Base-by-base conservation (phyloP, 202 grass and related monocot species). In the Brachypodium distachyon region DNA sequence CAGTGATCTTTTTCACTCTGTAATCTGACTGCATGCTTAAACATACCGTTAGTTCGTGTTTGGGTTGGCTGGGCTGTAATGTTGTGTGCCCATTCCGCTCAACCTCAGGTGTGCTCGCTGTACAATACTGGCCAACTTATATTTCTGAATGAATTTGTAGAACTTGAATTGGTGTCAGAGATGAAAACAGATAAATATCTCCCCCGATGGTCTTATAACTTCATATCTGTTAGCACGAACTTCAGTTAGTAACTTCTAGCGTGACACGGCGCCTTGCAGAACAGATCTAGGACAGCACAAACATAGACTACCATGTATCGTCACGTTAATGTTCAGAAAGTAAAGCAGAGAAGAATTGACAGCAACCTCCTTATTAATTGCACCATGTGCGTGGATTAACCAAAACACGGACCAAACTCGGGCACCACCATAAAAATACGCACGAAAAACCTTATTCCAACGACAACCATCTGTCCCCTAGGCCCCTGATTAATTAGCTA, bases 401-500 rank as follows among this genome's bases (percentile, higher is more conserved):
- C 40, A 41, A 67, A 68, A 47, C 4, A 47, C 65, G 4, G 31
- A 79, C 27, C 37, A 50, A 72, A 49, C 68, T 71, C 47, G 31
- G 77, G 44, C 19, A 41, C 3, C 52, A 57, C 60, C 41, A 69
- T 37, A 52, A 29, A 34, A 75, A 64, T 42, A 65, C 23, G 9
- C 53, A 57, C 3, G 17, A 25, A 12, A 57, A 77, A 64, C 8
- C 81, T 84, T 88, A 84, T 88, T 88, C 58, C 39, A 31, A 50
- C 5, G 40, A 84, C 81, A 61, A 80, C 63, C 47, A 58, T 10
- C 27, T 8, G 13, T 84, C 47, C 46, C 63, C 70, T 80, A 84
- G 22, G 81, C 23, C 14, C 6, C 67, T 21, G 64, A 77, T 26
- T n/a, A 73, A 79, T 64, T 6, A 73, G 23, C 81, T 88, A 88